Base-by-base conservation (phyloP, 768 basidiomycete genomes). In the Candolleomyces aberdarensis region DNA sequence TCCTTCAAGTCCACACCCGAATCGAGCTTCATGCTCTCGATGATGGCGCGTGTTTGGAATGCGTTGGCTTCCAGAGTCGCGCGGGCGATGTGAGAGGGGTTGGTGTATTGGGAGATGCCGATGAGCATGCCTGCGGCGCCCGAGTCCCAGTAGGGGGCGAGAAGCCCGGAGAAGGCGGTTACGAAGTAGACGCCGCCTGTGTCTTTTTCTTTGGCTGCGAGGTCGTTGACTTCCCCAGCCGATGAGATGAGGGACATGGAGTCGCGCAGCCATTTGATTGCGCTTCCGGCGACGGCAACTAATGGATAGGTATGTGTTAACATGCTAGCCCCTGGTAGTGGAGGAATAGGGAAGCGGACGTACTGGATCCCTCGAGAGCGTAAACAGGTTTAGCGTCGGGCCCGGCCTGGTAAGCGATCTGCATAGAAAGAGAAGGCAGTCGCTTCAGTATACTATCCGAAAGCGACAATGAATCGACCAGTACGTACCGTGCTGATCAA, bases 141-240 rank as follows among this genome's bases (percentile, higher is more conserved):
- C 29, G 94, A 85, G 72, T 99, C 97, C 97, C 97, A 98, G 76
- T 94, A 97, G 6, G 97, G 97, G 19, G 97, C 97, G 29, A 99
- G 85, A 26, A 99, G 81, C 58, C 97, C 97, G 44, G 89, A 90
- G 78, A 99, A 98, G 7, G 94, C 96, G 0, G 96, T 96, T 40
- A 98, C 96, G 68, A 98, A 99, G 77, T 92, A 98, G 32, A 97
- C 82, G 8, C 96, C 96, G 40, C 92, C 96, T 0, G 92, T 88
- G 65, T 88, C 85, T 5, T 83, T 75, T 51, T 88, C 94, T 40
- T 86, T 83, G 3, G 81, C 84, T 2, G 94, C 96, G 36, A 98
- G 83, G 6, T 78, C 80, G 69, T 98, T 98, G 69, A 98, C 89
- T 58, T 98, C 92, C 17, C 75, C 75, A 0, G 96, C 92, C 29